A percentile compares a stretch with the other conserved stretches of the same genome.
Conservation (phyloP, 306 rosid species). For the Dalbergia oliveri region DNA sequence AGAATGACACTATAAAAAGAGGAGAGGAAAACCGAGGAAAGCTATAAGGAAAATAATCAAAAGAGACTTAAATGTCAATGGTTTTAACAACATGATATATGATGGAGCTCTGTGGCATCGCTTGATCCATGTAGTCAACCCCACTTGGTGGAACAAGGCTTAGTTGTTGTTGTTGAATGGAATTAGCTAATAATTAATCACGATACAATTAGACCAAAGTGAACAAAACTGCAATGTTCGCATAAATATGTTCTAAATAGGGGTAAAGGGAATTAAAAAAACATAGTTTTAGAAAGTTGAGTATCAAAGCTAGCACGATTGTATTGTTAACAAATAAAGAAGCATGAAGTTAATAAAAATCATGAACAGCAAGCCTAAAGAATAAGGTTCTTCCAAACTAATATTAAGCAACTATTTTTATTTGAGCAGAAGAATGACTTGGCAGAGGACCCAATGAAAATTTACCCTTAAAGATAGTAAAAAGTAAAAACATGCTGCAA, state of each 20-base stretch:
- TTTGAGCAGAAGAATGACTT: slow-evolving; percentile 14
- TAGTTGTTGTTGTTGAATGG: no score
- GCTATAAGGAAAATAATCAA: no score
- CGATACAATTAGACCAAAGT: background rate
- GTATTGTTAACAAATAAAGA: slow-evolving; percentile 15
- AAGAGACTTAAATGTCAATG: no score
- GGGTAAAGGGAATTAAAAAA: background rate
- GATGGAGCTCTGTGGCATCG: no score
- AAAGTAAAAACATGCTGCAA: slow-evolving; percentile 22
- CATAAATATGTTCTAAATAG: background rate
- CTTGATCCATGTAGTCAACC: no score
- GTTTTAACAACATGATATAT: no score
- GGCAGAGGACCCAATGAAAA: slow-evolving; percentile 12
- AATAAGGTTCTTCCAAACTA: slow-evolving; percentile 38
- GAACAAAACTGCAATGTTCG: background rate
- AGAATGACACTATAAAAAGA: no score
- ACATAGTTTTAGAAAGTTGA: background rate
- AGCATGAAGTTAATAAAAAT: slow-evolving; percentile 15
- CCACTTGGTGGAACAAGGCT: no score
- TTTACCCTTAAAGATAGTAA: slow-evolving; percentile 22
- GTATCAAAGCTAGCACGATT: slow-evolving; percentile 1
- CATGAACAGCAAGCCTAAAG: slow-evolving; percentile 21
- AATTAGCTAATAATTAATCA: background rate
- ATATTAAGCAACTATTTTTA: slow-evolving; percentile 17
- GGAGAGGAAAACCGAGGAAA: no score